A percentile compares a stretch with the other conserved stretches of the same genome.
Evolutionary conservation across 257 asterid species (phyloP).

Genomic region (Prunella vulgaris): DNA sequence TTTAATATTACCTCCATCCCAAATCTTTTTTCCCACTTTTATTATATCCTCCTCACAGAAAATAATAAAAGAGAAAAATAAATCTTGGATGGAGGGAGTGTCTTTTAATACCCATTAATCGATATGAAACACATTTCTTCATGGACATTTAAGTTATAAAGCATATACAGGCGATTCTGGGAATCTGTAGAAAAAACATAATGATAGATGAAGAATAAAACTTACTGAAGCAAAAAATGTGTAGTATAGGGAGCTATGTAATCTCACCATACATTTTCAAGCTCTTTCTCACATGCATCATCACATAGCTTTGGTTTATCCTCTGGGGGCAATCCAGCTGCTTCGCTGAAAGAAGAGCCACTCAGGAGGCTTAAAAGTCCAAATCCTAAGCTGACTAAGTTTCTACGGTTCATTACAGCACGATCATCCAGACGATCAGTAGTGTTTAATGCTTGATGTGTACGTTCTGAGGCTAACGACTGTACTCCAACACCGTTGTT

Average conservation of each 20-base stretch:
- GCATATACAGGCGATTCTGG: no score
- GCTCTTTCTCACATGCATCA: constrained; percentile 78
- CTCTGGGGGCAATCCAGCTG: constrained; percentile 95
- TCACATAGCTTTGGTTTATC: constrained; percentile 86
- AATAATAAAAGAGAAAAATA: background rate
- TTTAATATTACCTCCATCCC: no score
- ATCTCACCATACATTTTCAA: constrained; percentile 89
- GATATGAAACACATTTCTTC: no score
- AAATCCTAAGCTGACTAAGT: constrained; percentile 30
- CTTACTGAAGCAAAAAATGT: background rate
- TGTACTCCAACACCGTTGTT: constrained; percentile 6
- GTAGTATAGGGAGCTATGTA: constrained; percentile 37
- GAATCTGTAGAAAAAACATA: background rate
- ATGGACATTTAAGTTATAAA: no score
- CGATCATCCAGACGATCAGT: constrained; percentile 18
- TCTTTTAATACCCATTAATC: no score
- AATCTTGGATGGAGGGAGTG: no score
- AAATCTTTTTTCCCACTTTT: no score
- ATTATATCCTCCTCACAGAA: no score
- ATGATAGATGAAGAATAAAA: background rate
- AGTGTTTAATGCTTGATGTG: constrained; percentile 16
- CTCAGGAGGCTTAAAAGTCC: constrained; percentile 37
- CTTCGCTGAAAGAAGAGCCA: constrained; percentile 40
- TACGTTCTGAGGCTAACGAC: constrained; percentile 25
- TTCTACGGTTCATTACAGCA: constrained; percentile 40